Conservation (phyloP, 495 filamentous ascomycete genomes). For the Niebla homalea region DNA sequence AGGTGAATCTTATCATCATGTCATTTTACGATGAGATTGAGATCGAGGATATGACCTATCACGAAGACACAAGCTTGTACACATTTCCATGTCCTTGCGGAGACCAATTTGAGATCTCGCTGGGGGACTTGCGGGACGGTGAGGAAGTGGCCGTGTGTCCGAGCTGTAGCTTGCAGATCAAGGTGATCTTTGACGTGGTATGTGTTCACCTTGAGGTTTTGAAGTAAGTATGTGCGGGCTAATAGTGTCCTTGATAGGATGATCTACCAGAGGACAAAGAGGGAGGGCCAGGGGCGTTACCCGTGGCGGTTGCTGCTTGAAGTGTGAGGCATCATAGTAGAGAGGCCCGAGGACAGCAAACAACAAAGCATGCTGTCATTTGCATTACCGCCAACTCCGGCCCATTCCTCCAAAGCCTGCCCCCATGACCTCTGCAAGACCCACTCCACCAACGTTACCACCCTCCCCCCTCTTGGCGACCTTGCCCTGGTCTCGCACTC, state of each 20-base stretch:
- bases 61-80: conserved; percentile 70
- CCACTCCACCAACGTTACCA: conserved; percentile 29
- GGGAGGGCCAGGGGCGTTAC: background rate
- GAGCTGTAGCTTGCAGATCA: conserved; percentile 91
- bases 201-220: conserved; percentile 22
- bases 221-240: no score
- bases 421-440: conserved; percentile 21
- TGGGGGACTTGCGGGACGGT: conserved; percentile 72
- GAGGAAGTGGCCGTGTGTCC: conserved; percentile 92
- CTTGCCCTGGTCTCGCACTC: conserved; percentile 70
- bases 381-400: conserved; percentile 9
- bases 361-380: background rate
- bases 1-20: background rate
- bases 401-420: conserved; percentile 14
- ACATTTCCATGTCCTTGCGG: conserved; percentile 95
- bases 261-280: conserved; percentile 17
- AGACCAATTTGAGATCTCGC: conserved; percentile 87
- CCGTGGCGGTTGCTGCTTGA: conserved; percentile 11
- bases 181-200: conserved; percentile 83
- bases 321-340: no score
- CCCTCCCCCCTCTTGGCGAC: conserved; percentile 52
- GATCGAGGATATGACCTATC: conserved; percentile 97
- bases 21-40: conserved; percentile 97
- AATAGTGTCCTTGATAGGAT: conserved; percentile 8
- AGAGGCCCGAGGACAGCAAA: no score